Base-by-base conservation (phyloP, 305 asterid species). In the Stenogyne calaminthoides region DNA sequence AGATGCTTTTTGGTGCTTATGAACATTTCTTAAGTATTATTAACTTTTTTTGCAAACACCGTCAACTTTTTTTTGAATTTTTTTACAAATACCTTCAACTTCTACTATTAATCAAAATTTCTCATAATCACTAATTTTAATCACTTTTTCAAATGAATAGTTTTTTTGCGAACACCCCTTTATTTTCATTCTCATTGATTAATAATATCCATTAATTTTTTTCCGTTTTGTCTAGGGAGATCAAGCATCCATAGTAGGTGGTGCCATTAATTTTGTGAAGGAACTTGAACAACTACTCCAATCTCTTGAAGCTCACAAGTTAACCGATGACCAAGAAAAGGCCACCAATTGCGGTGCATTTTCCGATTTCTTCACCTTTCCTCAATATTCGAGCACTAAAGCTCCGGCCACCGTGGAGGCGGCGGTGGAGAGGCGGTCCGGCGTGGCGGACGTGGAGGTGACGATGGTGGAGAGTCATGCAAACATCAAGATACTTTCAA, bases 231-330 rank as follows among this genome's bases (percentile, higher is more conserved):
- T 11, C 6, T 67, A 91, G 97, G 97, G 97, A 10, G 97, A 89
- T 81, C 97, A 91, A 84, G 96, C 97, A 71, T 91, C 97, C 3
- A 89, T 88, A 5, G 95, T 89, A 3, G 97, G 94, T 34, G 97
- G 97, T 9, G 90, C 97, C 1, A 89, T 91, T 20, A 85, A 91
- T 80, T 91, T 78, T 54, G 92, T 89, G 67, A 91, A 91, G 80
- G 96, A 89, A 70, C 89, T 91, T 3, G 97, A 91, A 69, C 97
- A 91, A 66, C 89, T 74, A 6, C 83, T 82, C 7, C 95, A 89
- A 78, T 78, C 71, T 42, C 87, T 91, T 8, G 84, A 91, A 79
- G 79, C 83, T 14, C 79, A 73, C 3, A 83, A 80, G 42, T 80
- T 60, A 36, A 59, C 20, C 9, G 37, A 29, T 29, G 27, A 71